Base-by-base conservation (phyloP, 2,329 filamentous ascomycete species). In the Pyricularia grisea region DNA sequence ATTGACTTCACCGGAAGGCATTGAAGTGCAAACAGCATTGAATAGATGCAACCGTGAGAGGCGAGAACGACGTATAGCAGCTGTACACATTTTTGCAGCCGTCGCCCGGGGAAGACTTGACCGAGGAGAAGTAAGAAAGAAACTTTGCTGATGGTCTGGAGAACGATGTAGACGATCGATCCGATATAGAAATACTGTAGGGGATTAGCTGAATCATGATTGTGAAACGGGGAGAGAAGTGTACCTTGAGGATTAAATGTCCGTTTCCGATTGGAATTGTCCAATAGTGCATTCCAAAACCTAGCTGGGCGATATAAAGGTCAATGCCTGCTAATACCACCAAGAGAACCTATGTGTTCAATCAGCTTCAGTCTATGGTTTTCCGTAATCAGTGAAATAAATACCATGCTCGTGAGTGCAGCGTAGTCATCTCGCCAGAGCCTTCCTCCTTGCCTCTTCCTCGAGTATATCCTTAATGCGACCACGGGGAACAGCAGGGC, bases 211-310 rank as follows among this genome's bases (percentile, higher is more conserved):
- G 20, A 12, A 20, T 42, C 14, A 20, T 3, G 61, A 30, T 27
- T 64, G 30, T 1, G 23, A 64, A 64, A 20, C 25, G 3, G n/a
- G 5, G 25, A 64, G 23, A 27, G 70, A 68, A 72, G 25, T n/a
- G 5, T 33, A 36, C 63, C 63, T 31, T 65, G 31, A 65, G 63
- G n/a, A 65, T 65, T 14, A 4, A 31, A 30, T 65, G 12, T 65
- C 63, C 63, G 63, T 65, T 65, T n/a, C 63, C 63, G 31, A 65
- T n/a, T 23, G 63, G 63, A 65, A 65, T 65, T 65, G 63, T 36
- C 63, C 63, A 65, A 33, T 65, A 65, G 25, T 65, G 63, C 63
- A 65, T 65, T 30, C 63, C 63, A 30, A 65, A 33, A 1, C 63
- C 63, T 23, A 65, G 12, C 17, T 36, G 28, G 28, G 63, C 63